Conservation (phyloP, 371 early-diverging fungal genomes). For the Paramicrosporidium saccamoebae region DNA sequence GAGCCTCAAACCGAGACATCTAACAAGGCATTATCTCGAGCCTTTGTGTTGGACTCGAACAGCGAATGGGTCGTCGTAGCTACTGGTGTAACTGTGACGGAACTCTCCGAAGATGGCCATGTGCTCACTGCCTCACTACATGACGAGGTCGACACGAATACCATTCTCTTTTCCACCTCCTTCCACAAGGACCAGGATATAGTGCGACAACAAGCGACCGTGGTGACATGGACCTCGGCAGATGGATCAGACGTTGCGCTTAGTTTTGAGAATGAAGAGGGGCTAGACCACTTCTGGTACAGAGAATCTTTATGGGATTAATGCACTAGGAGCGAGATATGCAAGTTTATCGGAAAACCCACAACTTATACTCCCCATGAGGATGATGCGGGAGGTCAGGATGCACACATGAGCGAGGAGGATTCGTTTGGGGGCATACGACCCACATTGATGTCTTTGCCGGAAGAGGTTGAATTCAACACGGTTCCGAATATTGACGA, state of each 20-base stretch:
- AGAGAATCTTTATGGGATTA: conserved; percentile 18
- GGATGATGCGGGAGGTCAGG: conserved; percentile 7
- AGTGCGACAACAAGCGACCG: too few relatives aligned
- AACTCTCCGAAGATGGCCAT: too few relatives aligned
- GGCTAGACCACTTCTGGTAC: conserved; percentile 38
- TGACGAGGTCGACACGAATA: too few relatives aligned
- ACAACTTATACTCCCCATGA: conserved; percentile 4
- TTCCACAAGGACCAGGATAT: too few relatives aligned
- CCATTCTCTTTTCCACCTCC: too few relatives aligned
- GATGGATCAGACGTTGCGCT: conserved; percentile 39
- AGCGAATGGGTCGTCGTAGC: too few relatives aligned
- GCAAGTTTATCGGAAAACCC: conserved; percentile 1
- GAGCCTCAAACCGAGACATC: too few relatives aligned
- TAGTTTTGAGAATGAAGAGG: conserved; percentile 53
- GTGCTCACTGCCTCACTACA: too few relatives aligned
- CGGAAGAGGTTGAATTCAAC: conserved; percentile 9
- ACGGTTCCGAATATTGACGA: conserved; percentile 5
- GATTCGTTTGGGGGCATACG: conserved; percentile 2
- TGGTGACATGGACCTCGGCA: conserved; percentile 71
- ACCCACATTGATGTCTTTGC: conserved; percentile 6
- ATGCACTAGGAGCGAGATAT: background rate
- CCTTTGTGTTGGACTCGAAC: too few relatives aligned
- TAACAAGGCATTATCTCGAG: too few relatives aligned
- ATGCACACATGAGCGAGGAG: conserved; percentile 1
- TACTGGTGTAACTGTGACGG: too few relatives aligned